Evolutionary conservation across 768 basidiomycete genomes (phyloP).

Genomic region (Astraeus odoratus): DNA sequence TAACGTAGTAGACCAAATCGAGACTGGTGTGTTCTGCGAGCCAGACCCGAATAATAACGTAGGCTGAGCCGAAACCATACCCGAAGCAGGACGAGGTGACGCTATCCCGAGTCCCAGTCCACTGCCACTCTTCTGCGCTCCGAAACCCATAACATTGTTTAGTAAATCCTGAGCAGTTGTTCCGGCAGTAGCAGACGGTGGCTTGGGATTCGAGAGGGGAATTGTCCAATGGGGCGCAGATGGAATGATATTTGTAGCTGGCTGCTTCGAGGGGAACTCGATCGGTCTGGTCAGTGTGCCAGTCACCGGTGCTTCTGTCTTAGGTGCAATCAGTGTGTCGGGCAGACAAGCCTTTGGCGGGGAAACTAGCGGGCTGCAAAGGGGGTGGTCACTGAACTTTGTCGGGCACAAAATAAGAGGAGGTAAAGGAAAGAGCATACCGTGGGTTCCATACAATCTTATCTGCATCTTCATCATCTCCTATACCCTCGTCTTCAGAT

Average conservation of each 20-base stretch:
- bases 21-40: constrained; percentile 37
- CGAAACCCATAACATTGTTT: constrained; percentile 31
- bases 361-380: not conserved
- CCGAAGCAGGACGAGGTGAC: constrained; percentile 14
- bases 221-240: not conserved
- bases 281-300: constrained; percentile 5
- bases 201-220: constrained; percentile 21
- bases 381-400: too few relatives aligned
- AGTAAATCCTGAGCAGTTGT: constrained; percentile 67
- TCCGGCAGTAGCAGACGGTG: constrained; percentile 16
- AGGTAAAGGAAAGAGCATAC: constrained; percentile 25
- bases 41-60: constrained; percentile 50
- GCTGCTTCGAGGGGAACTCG: not conserved
- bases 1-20: constrained; percentile 61
- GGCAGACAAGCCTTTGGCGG: constrained; percentile 9
- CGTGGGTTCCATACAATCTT: constrained; percentile 76
- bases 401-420: too few relatives aligned
- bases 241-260: not conserved
- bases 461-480: constrained; percentile 51
- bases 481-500: constrained; percentile 28
- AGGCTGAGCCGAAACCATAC: constrained; percentile 25
- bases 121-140: constrained; percentile 8
- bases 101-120: constrained; percentile 11
- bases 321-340: constrained; percentile 12
- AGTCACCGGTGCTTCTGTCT: not conserved